Evolutionary conservation across 73 alveolate genomes (phyloP).

Genomic region (Paramecium bursaria): DNA sequence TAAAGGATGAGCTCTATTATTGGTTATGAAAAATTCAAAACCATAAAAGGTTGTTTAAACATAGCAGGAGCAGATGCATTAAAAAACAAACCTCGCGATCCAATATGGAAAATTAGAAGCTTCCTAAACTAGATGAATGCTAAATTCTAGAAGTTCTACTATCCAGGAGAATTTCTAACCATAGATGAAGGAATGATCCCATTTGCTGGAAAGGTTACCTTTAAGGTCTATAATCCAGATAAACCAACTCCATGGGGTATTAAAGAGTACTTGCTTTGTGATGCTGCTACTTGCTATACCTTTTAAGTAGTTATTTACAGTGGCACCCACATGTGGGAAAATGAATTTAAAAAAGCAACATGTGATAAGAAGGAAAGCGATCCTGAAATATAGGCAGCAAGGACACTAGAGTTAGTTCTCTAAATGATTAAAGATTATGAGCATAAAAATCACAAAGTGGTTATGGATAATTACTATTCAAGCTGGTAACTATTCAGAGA

Average conservation of each 20-base stretch:
- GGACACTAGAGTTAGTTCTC: slow-evolving; percentile 40
- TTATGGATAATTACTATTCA: slow-evolving; percentile 69
- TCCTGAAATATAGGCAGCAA: neutral
- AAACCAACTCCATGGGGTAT: slow-evolving; percentile 70
- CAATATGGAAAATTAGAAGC: slow-evolving; percentile 70
- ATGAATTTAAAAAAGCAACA: slow-evolving; percentile 50
- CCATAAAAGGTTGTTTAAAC: slow-evolving; percentile 18
- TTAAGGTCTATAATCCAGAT: slow-evolving; percentile 72
- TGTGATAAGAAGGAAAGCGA: slow-evolving; percentile 55
- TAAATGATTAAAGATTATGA: slow-evolving; percentile 64
- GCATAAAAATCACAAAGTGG: slow-evolving; percentile 63
- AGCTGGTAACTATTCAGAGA: slow-evolving; percentile 57
- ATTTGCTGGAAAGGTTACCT: slow-evolving; percentile 70
- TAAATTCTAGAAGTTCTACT: slow-evolving; percentile 66
- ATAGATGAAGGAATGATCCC: slow-evolving; percentile 80
- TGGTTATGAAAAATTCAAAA: slow-evolving; percentile 46
- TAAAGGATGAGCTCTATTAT: slow-evolving; percentile 35
- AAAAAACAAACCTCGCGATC: slow-evolving; percentile 65
- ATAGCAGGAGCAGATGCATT: slow-evolving; percentile 48
- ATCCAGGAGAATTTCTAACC: slow-evolving; percentile 72
- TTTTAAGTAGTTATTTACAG: slow-evolving; percentile 43
- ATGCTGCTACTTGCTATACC: slow-evolving; percentile 53
- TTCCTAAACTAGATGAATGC: slow-evolving; percentile 66
- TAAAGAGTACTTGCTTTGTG: slow-evolving; percentile 65
- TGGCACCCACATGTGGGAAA: slow-evolving; percentile 62